A percentile compares a stretch with the other conserved stretches of the same genome.
Evolutionary conservation across 495 filamentous ascomycete species (phyloP).

Genomic region (Aspergillus sclerotiicarbonarius): DNA sequence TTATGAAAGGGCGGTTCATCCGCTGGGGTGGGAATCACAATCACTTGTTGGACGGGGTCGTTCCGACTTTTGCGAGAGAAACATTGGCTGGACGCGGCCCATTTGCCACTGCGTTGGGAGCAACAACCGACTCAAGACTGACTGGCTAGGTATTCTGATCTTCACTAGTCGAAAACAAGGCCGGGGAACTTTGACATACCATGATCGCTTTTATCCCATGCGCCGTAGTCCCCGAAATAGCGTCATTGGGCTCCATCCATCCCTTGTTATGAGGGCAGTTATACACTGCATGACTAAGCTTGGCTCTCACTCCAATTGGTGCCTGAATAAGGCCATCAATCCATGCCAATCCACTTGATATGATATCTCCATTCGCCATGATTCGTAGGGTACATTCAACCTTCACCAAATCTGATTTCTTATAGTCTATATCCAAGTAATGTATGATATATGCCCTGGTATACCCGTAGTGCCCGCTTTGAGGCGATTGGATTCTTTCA

Average conservation of each 20-base stretch:
- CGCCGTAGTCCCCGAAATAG: not conserved
- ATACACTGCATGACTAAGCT: not conserved
- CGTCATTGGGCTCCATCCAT: not conserved
- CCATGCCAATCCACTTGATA: too few relatives aligned
- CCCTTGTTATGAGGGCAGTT: not conserved
- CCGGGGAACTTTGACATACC: constrained; percentile 1
- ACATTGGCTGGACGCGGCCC: not conserved
- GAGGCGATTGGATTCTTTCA: too few relatives aligned
- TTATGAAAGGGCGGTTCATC: constrained; percentile 18
- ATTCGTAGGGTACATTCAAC: too few relatives aligned
- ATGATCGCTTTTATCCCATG: constrained; percentile 1
- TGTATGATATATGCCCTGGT: too few relatives aligned
- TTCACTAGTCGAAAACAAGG: not conserved
- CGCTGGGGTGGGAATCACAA: constrained; percentile 7
- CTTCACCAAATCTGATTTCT: too few relatives aligned
- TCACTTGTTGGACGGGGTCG: constrained; percentile 2
- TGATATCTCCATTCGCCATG: too few relatives aligned
- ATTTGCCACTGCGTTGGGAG: constrained; percentile 1
- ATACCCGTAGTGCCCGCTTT: too few relatives aligned
- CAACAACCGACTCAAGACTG: not conserved
- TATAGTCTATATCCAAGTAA: too few relatives aligned
- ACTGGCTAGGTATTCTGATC: not conserved
- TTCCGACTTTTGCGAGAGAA: not conserved
- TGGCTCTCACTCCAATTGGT: not conserved
- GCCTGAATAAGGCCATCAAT: too few relatives aligned